phyloP scores from a whole-genome alignment of 495 filamentous ascomycete genomes.

The Arthonia radiata region DNA sequence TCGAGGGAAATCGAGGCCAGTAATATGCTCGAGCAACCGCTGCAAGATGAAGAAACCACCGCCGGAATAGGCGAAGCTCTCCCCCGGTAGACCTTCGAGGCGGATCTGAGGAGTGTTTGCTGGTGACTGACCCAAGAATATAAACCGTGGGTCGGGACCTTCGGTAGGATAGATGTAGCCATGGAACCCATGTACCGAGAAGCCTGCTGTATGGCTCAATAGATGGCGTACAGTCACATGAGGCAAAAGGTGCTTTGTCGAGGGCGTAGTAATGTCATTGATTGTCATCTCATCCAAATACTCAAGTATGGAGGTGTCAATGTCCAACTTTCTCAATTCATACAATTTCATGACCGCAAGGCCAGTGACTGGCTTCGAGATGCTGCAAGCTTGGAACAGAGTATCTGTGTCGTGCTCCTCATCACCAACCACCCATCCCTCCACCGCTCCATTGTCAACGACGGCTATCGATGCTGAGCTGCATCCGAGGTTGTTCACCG shows the following conservation, averaged over 20 bases:
- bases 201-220: slow-evolving; percentile 9
- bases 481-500: too few species aligned
- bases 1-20: slow-evolving; percentile 3
- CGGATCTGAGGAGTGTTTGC: slow-evolving; percentile 7
- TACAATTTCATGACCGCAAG: slow-evolving; percentile 5
- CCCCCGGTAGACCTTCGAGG: slow-evolving; percentile 6
- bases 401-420: slow-evolving; percentile 7
- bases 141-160: not conserved
- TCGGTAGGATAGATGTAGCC: slow-evolving; percentile 4
- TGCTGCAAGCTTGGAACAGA: slow-evolving; percentile 9
- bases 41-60: slow-evolving; percentile 10
- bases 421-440: too few species aligned
- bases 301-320: slow-evolving; percentile 2
- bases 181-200: slow-evolving; percentile 6
- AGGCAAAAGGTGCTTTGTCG: not conserved
- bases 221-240: slow-evolving; percentile 6
- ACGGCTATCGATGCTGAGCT: too few species aligned
- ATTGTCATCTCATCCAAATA: slow-evolving; percentile 1
- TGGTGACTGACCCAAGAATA: slow-evolving; percentile 6
- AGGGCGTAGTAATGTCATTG: slow-evolving; percentile 1
- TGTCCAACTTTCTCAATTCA: slow-evolving; percentile 2
- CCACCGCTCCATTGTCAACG: too few species aligned
- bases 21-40: slow-evolving; percentile 7
- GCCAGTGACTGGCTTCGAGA: slow-evolving; percentile 8
- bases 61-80: slow-evolving; percentile 8